These are phyloP conservation scores for Exserohilum rostratum DNA, from an alignment of 2,329 filamentous ascomycete species.

Conservation along the genomic window DNA sequence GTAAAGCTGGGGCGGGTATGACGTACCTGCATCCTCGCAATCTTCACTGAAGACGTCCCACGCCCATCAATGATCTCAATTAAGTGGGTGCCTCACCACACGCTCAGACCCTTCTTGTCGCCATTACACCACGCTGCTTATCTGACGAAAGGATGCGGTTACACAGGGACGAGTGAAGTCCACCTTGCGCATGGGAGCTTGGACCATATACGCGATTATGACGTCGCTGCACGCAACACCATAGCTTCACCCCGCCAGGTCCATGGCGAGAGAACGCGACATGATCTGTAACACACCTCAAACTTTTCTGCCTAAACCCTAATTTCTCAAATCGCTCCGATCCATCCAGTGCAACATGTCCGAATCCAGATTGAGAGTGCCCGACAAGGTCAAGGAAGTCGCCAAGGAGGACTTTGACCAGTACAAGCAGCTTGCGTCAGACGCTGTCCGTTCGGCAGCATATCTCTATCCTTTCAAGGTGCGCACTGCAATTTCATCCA, in stretches of 20 bases:
- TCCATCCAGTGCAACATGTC: constrained; percentile 19
- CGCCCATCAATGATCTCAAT: not conserved
- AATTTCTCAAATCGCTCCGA: constrained; percentile 6
- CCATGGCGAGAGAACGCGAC: not conserved
- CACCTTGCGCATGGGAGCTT: constrained; percentile 2
- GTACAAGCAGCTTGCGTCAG: constrained; percentile 66
- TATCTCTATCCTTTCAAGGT: constrained; percentile 86
- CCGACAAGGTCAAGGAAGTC: constrained; percentile 62
- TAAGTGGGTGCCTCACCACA: not conserved
- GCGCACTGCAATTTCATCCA: too few species aligned
- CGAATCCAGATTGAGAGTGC: constrained; percentile 35
- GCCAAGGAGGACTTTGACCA: constrained; percentile 73
- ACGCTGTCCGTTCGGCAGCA: constrained; percentile 75
- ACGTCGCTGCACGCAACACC: constrained; percentile 11
- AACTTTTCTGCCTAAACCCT: constrained; percentile 8
- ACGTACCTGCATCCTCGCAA: constrained; percentile 7
- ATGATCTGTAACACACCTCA: constrained; percentile 14
- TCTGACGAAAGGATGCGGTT: too few species aligned
- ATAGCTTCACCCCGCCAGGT: constrained; percentile 17
- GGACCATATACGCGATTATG: constrained; percentile 13
- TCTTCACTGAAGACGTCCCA: not conserved
- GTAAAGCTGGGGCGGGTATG: not conserved
- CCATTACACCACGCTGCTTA: not conserved
- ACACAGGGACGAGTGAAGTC: not conserved
- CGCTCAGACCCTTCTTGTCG: not conserved